phyloP scores from a whole-genome alignment of 2,329 filamentous ascomycete species.

The Pezicula radicicola region DNA sequence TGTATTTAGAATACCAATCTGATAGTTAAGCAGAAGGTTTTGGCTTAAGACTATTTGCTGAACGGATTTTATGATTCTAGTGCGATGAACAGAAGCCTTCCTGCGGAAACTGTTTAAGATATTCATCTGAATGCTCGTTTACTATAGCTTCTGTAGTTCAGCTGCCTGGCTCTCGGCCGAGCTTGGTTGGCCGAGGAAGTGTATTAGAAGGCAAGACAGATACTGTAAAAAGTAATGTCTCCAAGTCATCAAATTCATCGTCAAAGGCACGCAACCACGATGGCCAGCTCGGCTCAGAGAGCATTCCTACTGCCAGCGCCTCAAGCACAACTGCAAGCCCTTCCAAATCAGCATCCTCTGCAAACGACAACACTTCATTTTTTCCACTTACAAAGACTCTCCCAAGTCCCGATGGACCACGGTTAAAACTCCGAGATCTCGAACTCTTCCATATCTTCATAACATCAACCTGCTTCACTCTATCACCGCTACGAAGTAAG shows the following conservation, averaged over 20 bases:
- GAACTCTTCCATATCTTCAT: slow-evolving; percentile 18
- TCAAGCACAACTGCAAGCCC: too few relatives aligned
- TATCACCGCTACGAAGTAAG: slow-evolving; percentile 3
- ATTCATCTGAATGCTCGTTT: slow-evolving; percentile 12
- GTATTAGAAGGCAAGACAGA: not conserved
- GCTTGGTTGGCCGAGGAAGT: not conserved
- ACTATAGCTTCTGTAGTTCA: not conserved
- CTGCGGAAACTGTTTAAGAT: slow-evolving; percentile 14
- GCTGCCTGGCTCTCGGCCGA: not conserved
- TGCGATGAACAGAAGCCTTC: slow-evolving; percentile 17
- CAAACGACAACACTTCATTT: not conserved
- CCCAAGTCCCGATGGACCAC: not conserved
- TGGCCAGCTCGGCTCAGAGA: too few relatives aligned
- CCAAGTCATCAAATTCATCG: too few relatives aligned
- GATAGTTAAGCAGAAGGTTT: not conserved
- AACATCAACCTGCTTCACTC: slow-evolving; percentile 10
- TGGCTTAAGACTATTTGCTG: not conserved
- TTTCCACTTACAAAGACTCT: not conserved
- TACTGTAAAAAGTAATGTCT: too few relatives aligned
- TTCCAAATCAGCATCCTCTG: too few relatives aligned
- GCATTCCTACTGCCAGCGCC: too few relatives aligned
- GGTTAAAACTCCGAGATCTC: slow-evolving; percentile 9
- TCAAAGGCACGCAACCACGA: too few relatives aligned
- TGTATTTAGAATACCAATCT: not conserved
- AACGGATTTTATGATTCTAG: slow-evolving; percentile 1